Percentiles rank a stretch among this genome's conserved stretches.
Evolutionary conservation across 179 eudicot species (phyloP).

Genomic region (Heliamphora ciliata): DNA sequence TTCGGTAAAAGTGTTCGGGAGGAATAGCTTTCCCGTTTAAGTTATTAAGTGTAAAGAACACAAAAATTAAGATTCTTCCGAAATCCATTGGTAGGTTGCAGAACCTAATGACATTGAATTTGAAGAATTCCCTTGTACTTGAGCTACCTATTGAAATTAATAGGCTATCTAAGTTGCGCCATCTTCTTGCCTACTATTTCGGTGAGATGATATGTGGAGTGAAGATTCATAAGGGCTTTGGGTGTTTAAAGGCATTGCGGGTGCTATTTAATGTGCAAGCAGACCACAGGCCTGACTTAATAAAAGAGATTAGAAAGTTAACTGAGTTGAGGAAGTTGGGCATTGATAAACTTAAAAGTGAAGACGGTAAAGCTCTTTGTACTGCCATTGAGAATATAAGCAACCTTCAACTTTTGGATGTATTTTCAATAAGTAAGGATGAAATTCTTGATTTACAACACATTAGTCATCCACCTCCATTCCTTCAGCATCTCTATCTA

Average conservation of each 20-base stretch:
- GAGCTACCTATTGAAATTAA: not conserved
- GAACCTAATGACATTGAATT: not conserved
- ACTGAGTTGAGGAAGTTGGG: conserved; percentile 22
- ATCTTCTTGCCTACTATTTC: not conserved
- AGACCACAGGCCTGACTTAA: too few species aligned
- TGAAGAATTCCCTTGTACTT: not conserved
- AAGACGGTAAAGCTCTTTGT: conserved; percentile 13
- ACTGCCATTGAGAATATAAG: conserved; percentile 19
- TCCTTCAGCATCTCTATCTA: conserved; percentile 18
- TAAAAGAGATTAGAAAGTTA: too few species aligned
- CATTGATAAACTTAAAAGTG: conserved; percentile 1
- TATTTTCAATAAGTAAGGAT: not conserved
- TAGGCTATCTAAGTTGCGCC: conserved; percentile 6
- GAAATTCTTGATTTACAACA: conserved; percentile 15
- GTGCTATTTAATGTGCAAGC: not conserved
- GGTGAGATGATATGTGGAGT: not conserved
- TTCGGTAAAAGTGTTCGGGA: too few species aligned
- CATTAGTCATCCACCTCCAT: conserved; percentile 12
- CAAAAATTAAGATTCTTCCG: not conserved
- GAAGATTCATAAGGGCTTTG: not conserved
- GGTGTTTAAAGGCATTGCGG: not conserved
- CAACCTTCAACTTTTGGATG: conserved; percentile 15
- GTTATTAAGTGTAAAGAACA: not conserved
- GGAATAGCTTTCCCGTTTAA: not conserved
- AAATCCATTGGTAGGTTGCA: not conserved